Evolutionary conservation across 1,284 basidiomycete species (phyloP).

Genomic region (Cryptococcus deneoformans): DNA sequence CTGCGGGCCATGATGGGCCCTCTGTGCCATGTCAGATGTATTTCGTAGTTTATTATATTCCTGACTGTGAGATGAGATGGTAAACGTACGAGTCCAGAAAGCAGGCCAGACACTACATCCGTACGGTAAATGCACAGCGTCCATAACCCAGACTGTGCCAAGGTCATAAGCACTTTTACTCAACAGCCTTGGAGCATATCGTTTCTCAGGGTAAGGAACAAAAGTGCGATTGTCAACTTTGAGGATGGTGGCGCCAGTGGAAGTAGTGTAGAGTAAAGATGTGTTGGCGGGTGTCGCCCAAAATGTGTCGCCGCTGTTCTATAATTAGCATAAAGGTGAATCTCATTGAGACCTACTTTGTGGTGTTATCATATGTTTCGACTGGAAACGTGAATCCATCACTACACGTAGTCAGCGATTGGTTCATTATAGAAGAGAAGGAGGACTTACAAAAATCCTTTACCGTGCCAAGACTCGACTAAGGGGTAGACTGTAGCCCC

Average conservation of each 20-base stretch:
- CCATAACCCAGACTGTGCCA: slow-evolving; percentile 65
- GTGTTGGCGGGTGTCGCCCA: slow-evolving; percentile 42
- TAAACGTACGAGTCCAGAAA: slow-evolving; percentile 24
- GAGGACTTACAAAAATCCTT: neutral
- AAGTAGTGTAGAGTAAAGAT: slow-evolving; percentile 57
- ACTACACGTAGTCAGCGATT: slow-evolving; percentile 5
- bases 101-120: slow-evolving; percentile 41
- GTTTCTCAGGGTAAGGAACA: slow-evolving; percentile 59
- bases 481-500: neutral
- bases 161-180: slow-evolving; percentile 59
- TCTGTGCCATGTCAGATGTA: slow-evolving; percentile 12
- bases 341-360: slow-evolving; percentile 25
- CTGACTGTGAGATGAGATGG: neutral
- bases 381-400: slow-evolving; percentile 25
- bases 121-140: slow-evolving; percentile 64
- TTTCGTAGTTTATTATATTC: neutral
- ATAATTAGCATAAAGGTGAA: no score
- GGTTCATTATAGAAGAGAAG: neutral
- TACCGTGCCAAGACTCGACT: neutral
- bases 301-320: slow-evolving; percentile 60
- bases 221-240: slow-evolving; percentile 46
- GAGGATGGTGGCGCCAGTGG: slow-evolving; percentile 69
- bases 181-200: slow-evolving; percentile 66
- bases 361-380: slow-evolving; percentile 42
- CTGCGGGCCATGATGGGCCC: slow-evolving; percentile 38